Base-by-base conservation (phyloP, 805 yeast species). In the Metahyphopichia silvanorum region DNA sequence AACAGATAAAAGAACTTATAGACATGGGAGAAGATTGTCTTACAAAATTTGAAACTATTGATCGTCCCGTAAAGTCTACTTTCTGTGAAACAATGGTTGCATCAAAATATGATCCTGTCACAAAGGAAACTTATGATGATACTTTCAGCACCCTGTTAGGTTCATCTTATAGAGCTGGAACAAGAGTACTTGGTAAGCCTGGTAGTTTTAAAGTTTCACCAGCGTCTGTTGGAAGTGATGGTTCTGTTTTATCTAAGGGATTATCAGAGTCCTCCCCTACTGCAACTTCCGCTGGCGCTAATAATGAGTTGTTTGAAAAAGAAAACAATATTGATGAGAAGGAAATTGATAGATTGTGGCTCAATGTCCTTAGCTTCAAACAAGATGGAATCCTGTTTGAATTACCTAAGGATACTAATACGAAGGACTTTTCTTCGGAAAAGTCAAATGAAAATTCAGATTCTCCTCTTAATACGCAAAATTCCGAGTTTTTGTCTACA, bases 321-420 rank as follows among this genome's bases (percentile, higher is more conserved):
- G 15, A 10, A 11, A 3, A 26, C 18, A 23, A 23, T 28, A 45
- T 53, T 17, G 42, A 47, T 21, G 50, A 52, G 34, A 45, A 45
- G 5, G 63, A 61, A 31, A 50, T 60, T 22, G 69, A 63, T 41
- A 52, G 53, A 25, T 35, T 60, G 13, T 63, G 69, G 69, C 40
- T 57, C 21, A 61, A 57, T 23, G 46, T 62, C 42, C 43, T 63
- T n/a, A 44, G 53, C 6, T 44, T 51, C 44, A 57, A 57, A 27
- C 43, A 48, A 26, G 60, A 54, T 15, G n/a, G n/a, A n/a, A n/a
- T n/a, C n/a, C n/a, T n/a, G n/a, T n/a, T n/a, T n/a, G n/a, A n/a
- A n/a, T n/a, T n/a, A n/a, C n/a, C n/a, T n/a, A n/a, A n/a, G n/a
- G n/a, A n/a, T n/a, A n/a, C n/a, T n/a, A n/a, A n/a, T n/a, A n/a